A percentile compares a stretch with the other conserved stretches of the same genome.
These are phyloP conservation scores for Chimonanthus salicifolius DNA, from an alignment of 164 flowering plant genomes.

Conservation along the genomic window DNA sequence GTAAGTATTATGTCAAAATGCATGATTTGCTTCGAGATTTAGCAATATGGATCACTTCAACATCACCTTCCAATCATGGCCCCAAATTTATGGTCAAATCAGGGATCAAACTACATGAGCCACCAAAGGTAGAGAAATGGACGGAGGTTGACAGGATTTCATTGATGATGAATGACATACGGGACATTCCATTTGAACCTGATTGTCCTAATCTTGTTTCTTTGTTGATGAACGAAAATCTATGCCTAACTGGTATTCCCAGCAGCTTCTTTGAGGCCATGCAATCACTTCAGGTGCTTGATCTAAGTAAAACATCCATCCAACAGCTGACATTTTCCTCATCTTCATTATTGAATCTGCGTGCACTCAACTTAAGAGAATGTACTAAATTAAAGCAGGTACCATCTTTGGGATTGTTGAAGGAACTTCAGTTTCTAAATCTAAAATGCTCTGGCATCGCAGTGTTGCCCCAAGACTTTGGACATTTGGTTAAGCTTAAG, in stretches of 20 bases:
- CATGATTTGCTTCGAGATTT: constrained; percentile 1
- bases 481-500: background rate
- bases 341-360: background rate
- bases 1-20: background rate
- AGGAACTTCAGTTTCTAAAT: background rate
- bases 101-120: background rate
- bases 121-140: constrained; percentile 4
- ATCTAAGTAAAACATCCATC: background rate
- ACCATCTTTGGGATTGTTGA: background rate
- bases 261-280: constrained; percentile 1
- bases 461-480: background rate
- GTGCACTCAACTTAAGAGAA: background rate
- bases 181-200: background rate
- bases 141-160: constrained; percentile 1
- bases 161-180: constrained; percentile 4
- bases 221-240: background rate
- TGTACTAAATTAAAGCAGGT: background rate
- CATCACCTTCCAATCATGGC: background rate
- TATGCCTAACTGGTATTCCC: background rate
- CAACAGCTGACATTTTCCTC: constrained; percentile 1
- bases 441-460: background rate
- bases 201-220: background rate
- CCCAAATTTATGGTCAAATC: background rate
- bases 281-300: constrained; percentile 2
- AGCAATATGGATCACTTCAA: constrained; percentile 1